Evolutionary conservation across 495 filamentous ascomycete species (phyloP).

Genomic region (Hypomontagnella submonticulosa): DNA sequence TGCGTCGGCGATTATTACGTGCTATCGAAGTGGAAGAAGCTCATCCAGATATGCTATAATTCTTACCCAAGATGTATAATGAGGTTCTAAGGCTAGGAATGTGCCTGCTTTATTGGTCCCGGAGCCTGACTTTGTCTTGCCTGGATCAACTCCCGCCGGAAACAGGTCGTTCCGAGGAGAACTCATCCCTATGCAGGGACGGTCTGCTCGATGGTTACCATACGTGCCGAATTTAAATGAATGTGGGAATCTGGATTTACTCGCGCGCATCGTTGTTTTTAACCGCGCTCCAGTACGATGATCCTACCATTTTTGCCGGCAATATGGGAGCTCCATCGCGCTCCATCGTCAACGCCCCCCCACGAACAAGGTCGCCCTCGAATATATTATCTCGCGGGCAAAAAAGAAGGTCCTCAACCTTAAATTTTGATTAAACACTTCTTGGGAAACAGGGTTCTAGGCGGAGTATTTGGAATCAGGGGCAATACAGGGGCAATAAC

Average conservation of each 20-base stretch:
- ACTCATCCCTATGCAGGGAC: conserved; percentile 35
- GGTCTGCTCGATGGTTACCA: conserved; percentile 8
- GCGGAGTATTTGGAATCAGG: conserved; percentile 39
- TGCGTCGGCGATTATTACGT: conserved; percentile 13
- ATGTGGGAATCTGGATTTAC: conserved; percentile 24
- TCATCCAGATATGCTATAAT: conserved; percentile 10
- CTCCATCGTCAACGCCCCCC: conserved; percentile 1
- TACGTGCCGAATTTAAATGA: conserved; percentile 25
- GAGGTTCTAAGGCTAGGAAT: conserved; percentile 21
- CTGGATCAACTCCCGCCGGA: conserved; percentile 37
- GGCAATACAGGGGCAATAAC: neutral
- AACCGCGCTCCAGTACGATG: conserved; percentile 32
- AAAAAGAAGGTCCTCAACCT: conserved; percentile 17
- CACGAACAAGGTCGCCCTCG: conserved; percentile 24
- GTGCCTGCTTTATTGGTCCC: conserved; percentile 21
- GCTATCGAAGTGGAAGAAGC: conserved; percentile 20
- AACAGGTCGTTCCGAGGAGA: conserved; percentile 37
- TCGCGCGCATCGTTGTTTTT: conserved; percentile 26
- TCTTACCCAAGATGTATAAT: conserved; percentile 9
- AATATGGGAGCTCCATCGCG: conserved; percentile 30
- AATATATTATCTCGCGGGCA: conserved; percentile 38
- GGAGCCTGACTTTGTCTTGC: conserved; percentile 23
- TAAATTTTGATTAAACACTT: conserved; percentile 31
- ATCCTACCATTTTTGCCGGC: conserved; percentile 34
- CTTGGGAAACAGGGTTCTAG: conserved; percentile 22